Conservation (phyloP, 306 rosid species). For the Trichosanthes truncata region DNA sequence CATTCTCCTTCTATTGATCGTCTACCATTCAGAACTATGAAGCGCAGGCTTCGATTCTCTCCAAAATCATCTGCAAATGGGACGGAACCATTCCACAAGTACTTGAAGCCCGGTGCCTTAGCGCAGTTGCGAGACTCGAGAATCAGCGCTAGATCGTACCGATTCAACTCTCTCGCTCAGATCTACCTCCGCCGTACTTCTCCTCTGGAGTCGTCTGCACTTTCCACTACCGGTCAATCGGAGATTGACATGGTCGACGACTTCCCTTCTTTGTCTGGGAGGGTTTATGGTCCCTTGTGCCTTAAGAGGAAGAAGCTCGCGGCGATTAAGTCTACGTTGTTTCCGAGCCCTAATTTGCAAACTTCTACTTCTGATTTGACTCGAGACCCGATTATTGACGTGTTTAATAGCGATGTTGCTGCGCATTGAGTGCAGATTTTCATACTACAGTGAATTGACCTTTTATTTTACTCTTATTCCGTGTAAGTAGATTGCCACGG, state of each 20-base stretch:
- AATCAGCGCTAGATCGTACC: slow-evolving; percentile 4
- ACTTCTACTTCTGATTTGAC: not conserved
- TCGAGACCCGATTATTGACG: slow-evolving; percentile 41
- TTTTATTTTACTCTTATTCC: not conserved
- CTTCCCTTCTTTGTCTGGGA: slow-evolving; percentile 34
- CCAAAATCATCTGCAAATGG: slow-evolving; percentile 13
- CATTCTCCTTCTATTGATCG: not conserved
- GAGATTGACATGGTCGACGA: slow-evolving; percentile 15
- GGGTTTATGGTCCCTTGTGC: slow-evolving; percentile 48
- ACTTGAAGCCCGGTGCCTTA: slow-evolving; percentile 77
- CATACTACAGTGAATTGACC: not conserved
- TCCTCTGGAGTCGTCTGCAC: slow-evolving; percentile 23
- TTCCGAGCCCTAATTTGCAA: not conserved
- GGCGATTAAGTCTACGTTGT: slow-evolving; percentile 20
- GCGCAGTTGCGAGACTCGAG: slow-evolving; percentile 32
- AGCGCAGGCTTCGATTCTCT: slow-evolving; percentile 25
- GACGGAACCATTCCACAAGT: slow-evolving; percentile 44
- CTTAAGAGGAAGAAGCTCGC: slow-evolving; percentile 68
- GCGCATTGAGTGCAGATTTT: slow-evolving; percentile 33
- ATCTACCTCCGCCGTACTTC: slow-evolving; percentile 23
- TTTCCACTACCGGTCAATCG: slow-evolving; percentile 12
- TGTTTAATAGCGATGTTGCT: slow-evolving; percentile 35
- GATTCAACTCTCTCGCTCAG: slow-evolving; percentile 19
- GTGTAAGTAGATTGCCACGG: slow-evolving; percentile 28
- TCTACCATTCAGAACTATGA: slow-evolving; percentile 27